phyloP scores from a whole-genome alignment of 2,329 filamentous ascomycete genomes.

The Trichophyton verrucosum region DNA sequence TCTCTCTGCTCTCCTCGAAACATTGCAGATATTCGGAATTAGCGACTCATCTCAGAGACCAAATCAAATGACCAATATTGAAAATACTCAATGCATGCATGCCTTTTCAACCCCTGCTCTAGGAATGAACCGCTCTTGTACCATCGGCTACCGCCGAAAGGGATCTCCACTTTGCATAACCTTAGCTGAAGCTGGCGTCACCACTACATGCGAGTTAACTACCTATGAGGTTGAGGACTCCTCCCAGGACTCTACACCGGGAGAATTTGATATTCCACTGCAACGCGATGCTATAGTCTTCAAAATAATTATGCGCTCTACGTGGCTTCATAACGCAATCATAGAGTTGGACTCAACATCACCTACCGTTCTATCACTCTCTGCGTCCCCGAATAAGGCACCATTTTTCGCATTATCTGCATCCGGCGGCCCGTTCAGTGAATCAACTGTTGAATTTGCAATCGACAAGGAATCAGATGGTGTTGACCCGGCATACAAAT shows the following conservation, averaged over 20 bases:
- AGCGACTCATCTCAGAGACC: conserved; percentile 42
- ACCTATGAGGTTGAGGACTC: conserved; percentile 74
- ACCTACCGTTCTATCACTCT: conserved; percentile 60
- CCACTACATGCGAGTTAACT: conserved; percentile 76
- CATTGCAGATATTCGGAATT: conserved; percentile 85
- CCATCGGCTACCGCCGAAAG: conserved; percentile 59
- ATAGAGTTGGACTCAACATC: conserved; percentile 48
- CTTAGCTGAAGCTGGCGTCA: conserved; percentile 73
- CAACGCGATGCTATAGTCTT: conserved; percentile 66
- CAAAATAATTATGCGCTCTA: conserved; percentile 82
- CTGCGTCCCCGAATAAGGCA: conserved; percentile 45
- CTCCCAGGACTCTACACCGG: conserved; percentile 32
- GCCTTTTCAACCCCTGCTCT: conserved; percentile 75
- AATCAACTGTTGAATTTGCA: conserved; percentile 49
- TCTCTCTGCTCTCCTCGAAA: conserved; percentile 76
- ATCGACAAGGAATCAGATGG: conserved; percentile 30
- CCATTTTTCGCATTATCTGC: conserved; percentile 66
- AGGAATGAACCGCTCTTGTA: conserved; percentile 75
- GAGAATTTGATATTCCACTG: conserved; percentile 57
- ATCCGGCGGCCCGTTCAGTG: conserved; percentile 45
- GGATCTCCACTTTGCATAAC: conserved; percentile 74
- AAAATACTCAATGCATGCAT: conserved; percentile 40
- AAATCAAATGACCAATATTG: conserved; percentile 22
- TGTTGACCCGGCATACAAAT: conserved; percentile 21
- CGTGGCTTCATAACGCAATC: conserved; percentile 41